Evolutionary conservation across 2,329 filamentous ascomycete genomes (phyloP), one percentile per base, ranked within the genome.

Genomic region (Biscogniauxia mediterranea): DNA sequence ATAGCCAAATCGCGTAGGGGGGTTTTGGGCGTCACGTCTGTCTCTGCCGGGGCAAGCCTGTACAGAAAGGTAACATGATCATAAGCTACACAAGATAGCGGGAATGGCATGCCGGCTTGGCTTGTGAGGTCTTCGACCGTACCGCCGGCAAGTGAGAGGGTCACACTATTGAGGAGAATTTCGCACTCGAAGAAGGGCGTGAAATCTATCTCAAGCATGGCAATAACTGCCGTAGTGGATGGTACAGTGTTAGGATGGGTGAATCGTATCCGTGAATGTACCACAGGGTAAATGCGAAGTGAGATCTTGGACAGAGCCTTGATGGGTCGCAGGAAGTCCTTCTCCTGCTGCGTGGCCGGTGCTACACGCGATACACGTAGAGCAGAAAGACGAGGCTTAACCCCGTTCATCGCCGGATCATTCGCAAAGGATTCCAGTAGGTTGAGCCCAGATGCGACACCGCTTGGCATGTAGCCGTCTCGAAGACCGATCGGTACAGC

Each of bases 51-150:
- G 11, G 78, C 76, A 61, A 92, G 83, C 57, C 84, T 85, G 77
- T 92, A 94, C 57, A 93, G 79, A 67, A 92, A 87, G 1, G 89
- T 90, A 63, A 92, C 78, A 73, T 93, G 89, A 70, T 94, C 91
- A 68, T 90, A 88, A 17, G 89, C 85, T 15, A 86, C 86, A 71
- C 88, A 89, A 51, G 80, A 79, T 25, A 89, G 77, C 4, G 87
- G 85, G 20, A 89, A 76, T n/a, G 70, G 63, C 63, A 85, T 74
- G 25, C 80, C 82, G 1, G 80, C 76, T 52, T 80, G 74, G 46
- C 76, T 74, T 64, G 84, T 85, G 15, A 89, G 80, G 60, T 85
- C 79, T 59, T 87, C 82, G 19, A 90, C 82, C 15, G 75, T 76
- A 54, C 86, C 87, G 23, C 86, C 85, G 32, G 79, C 76, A 15